Base-by-base conservation (phyloP, 2,329 filamentous ascomycete species). In the Diaporthe capsici region DNA sequence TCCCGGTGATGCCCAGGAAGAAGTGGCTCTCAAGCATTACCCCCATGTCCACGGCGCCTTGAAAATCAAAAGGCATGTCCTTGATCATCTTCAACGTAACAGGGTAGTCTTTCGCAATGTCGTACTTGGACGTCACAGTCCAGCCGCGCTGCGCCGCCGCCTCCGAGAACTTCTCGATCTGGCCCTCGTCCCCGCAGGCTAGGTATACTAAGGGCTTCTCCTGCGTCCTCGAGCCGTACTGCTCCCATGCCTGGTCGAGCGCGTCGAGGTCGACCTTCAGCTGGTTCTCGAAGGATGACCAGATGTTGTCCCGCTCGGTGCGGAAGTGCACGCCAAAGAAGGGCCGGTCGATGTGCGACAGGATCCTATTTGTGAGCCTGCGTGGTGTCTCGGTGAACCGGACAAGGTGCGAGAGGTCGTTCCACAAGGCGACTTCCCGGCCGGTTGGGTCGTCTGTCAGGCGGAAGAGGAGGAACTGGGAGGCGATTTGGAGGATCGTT, bases 241-340 rank as follows among this genome's bases (percentile, higher is more conserved):
- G 79, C n/a, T 63, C 70, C 83, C 82, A 84, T 12, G 81, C 80
- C 22, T 75, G 71, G 73, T 84, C 83, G 20, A 84, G 79, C 9
- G 80, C 81, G 74, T 84, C 83, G 0, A 84, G 81, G 76, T 84
- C 82, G 44, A 80, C 78, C 5, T 68, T 68, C 15, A 84, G 80
- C 77, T 84, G 83, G 74, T 81, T 76, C 34, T 84, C 83, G 60
- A 82, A 77, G 0, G 81, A 78, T n/a, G 78, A 81, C 83, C 83
- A 84, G 71, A 84, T 84, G 71, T 79, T 84, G 77, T 84, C 83
- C 13, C 80, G 81, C 70, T 84, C 83, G 57, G 80, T 81, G 67
- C 83, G 79, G 79, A 83, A 84, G 79, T 84, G 83, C 1, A 84
- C 82, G 57, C 82, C 82, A 37, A 82, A 82, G 75, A 80, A 84